phyloP scores from a whole-genome alignment of 2,329 filamentous ascomycete genomes.

The Phoma sp. region DNA sequence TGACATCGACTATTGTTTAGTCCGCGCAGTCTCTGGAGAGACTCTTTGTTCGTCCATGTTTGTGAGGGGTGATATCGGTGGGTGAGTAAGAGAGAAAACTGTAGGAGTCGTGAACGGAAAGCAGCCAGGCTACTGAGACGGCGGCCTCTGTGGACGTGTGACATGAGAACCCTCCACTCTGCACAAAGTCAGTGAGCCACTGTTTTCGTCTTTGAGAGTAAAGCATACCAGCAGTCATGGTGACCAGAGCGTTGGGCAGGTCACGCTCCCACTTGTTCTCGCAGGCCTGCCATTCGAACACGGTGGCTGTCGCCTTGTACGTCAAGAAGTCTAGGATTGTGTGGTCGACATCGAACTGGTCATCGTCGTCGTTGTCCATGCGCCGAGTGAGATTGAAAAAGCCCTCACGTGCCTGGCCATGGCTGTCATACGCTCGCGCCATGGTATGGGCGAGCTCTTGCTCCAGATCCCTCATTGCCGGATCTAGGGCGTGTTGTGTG shows the following conservation, averaged over 20 bases:
- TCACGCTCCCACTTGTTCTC: slow-evolving; percentile 41
- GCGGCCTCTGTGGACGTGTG: slow-evolving; percentile 46
- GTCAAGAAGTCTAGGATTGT: slow-evolving; percentile 65
- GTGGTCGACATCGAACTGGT: slow-evolving; percentile 58
- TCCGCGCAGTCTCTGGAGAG: slow-evolving; percentile 45
- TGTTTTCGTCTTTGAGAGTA: not conserved
- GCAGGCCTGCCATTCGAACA: slow-evolving; percentile 48
- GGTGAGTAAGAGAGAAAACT: slow-evolving; percentile 55
- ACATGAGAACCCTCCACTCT: slow-evolving; percentile 55
- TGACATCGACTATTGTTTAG: slow-evolving; percentile 40
- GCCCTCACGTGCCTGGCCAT: slow-evolving; percentile 35
- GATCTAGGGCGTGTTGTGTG: slow-evolving; percentile 21
- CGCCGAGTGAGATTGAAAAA: slow-evolving; percentile 39
- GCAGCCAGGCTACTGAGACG: slow-evolving; percentile 49
- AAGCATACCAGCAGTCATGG: slow-evolving; percentile 42
- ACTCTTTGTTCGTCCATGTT: slow-evolving; percentile 47
- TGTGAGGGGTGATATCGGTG: slow-evolving; percentile 49
- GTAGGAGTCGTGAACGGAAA: slow-evolving; percentile 57
- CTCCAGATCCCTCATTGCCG: slow-evolving; percentile 31
- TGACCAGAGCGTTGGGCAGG: slow-evolving; percentile 39
- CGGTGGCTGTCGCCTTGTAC: slow-evolving; percentile 53
- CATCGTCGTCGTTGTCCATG: slow-evolving; percentile 44
- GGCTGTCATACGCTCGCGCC: slow-evolving; percentile 18
- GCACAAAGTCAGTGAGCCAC: slow-evolving; percentile 6
- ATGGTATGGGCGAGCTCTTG: slow-evolving; percentile 31